These are phyloP conservation scores for Monosporozyma solicola DNA, from an alignment of 805 yeast species.

Conservation along the genomic window DNA sequence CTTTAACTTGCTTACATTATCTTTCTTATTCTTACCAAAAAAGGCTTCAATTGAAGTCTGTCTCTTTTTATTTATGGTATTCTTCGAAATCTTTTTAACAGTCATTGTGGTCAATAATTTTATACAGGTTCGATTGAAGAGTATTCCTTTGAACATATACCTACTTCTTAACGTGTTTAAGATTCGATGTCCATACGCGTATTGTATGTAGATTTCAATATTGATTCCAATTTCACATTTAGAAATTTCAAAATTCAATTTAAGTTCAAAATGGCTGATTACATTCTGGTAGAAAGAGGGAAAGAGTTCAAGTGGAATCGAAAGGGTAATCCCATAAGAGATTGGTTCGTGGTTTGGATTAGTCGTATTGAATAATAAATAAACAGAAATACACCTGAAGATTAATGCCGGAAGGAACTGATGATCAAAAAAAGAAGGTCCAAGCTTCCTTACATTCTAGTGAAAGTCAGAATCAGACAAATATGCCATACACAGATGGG, in stretches of 20 bases:
- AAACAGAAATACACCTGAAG: too few species aligned
- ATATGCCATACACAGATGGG: not conserved
- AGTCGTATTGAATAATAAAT: too few species aligned
- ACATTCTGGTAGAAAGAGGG: not conserved
- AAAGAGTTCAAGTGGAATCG: not conserved
- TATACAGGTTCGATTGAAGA: not conserved
- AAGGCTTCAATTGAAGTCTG: conserved; percentile 14
- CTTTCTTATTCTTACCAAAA: conserved; percentile 8
- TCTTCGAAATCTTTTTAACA: not conserved
- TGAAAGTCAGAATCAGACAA: not conserved
- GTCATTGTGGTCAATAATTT: not conserved
- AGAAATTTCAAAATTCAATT: not conserved
- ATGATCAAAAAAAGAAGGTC: not conserved
- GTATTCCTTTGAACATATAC: not conserved
- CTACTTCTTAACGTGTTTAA: not conserved
- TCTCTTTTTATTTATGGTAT: conserved; percentile 1
- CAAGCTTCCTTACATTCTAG: not conserved
- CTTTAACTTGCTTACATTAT: not conserved
- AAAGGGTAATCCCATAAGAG: too few species aligned
- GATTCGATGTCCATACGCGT: not conserved
- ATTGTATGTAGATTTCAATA: not conserved
- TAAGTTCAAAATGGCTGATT: not conserved
- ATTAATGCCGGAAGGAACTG: too few species aligned
- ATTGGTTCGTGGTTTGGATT: too few species aligned
- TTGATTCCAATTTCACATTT: not conserved